Conservation (phyloP, 495 filamentous ascomycete genomes). For the Jackrogersella multiformis region DNA sequence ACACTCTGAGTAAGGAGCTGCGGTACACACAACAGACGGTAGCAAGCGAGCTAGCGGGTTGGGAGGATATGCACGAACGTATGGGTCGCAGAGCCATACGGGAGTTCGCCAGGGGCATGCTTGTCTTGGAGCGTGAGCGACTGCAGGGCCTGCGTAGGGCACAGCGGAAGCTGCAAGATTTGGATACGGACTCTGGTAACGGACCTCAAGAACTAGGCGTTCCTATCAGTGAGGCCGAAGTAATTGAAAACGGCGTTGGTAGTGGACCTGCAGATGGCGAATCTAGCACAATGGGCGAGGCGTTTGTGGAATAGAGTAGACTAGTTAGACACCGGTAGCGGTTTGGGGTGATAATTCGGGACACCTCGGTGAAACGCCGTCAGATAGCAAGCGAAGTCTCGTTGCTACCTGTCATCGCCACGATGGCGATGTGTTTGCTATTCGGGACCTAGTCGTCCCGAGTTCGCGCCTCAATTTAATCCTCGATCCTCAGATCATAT, state of each 20-base stretch:
- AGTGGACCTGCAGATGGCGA: constrained; percentile 28
- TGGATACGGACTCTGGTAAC: constrained; percentile 12
- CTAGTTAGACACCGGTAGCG: constrained; percentile 26
- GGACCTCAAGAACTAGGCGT: constrained; percentile 22
- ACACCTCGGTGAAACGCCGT: constrained; percentile 5
- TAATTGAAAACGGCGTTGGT: constrained; percentile 27
- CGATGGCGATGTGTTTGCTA: constrained; percentile 1
- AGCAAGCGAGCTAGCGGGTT: constrained; percentile 88
- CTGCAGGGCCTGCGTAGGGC: constrained; percentile 84
- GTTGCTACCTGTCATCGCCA: constrained; percentile 26
- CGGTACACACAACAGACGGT: constrained; percentile 93
- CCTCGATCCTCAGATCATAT: constrained; percentile 7
- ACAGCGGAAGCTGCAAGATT: constrained; percentile 61
- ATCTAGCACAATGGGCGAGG: constrained; percentile 36
- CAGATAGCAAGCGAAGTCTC: constrained; percentile 19
- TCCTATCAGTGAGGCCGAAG: constrained; percentile 7
- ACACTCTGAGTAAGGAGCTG: constrained; percentile 76
- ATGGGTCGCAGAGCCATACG: constrained; percentile 77
- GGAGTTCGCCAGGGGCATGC: constrained; percentile 77
- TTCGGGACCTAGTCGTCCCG: constrained; percentile 15
- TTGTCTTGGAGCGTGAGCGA: constrained; percentile 80
- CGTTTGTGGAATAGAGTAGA: constrained; percentile 43
- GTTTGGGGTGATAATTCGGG: constrained; percentile 11
- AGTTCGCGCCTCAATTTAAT: constrained; percentile 1
- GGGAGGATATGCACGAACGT: constrained; percentile 86